Evolutionary conservation across 1,139 yeast species (phyloP), one percentile per base, ranked within the genome.

Genomic region (Debaryomyces robertsiae): DNA sequence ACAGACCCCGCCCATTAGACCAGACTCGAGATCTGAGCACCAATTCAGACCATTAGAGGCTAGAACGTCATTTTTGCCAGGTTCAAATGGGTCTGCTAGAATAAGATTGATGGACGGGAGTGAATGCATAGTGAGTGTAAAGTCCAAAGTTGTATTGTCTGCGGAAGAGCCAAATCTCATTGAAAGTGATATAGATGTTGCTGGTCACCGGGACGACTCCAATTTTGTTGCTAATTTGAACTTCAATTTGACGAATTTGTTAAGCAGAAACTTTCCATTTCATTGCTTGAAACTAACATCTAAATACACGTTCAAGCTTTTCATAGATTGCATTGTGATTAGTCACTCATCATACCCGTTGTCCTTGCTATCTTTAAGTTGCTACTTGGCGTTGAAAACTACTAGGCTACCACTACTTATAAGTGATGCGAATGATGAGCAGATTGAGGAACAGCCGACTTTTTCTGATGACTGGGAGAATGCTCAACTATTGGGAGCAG

Each of bases 1-100:
- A 3, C 71, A 78, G 30, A 55, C 60, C 7, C 87, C 89, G 0
- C 81, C 87, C 6, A 73, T 85, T 37, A 75, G 96, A 43, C 94
- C 95, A 1, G 98, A 91, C 61, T 84, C 96, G 3, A 75, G 98
- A 50, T 65, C 73, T 4, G 71, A 70, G 10, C 69, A 75, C 45
- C 96, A 90, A 60, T 86, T 84, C 58, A 75, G 97, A 47, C 96
- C 97, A 0, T 63, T 91, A 35, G 95, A 89, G 54, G 88, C 95
- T 5, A 81, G 81, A 22, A 82, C 90, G 4, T 82, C 85, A 40
- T 85, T 90, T 53, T 70, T 91, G 45, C 94, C 95, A 0, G 80
- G 84, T 33, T 85, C 96, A 6, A 88, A 91, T 64, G 98, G 98
- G 14, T 89, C 96, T 5, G 86, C 97, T 1, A 75, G 96, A 64